These are phyloP conservation scores for Coprinellus micaceus DNA, from an alignment of 768 basidiomycete species.

Conservation along the genomic window DNA sequence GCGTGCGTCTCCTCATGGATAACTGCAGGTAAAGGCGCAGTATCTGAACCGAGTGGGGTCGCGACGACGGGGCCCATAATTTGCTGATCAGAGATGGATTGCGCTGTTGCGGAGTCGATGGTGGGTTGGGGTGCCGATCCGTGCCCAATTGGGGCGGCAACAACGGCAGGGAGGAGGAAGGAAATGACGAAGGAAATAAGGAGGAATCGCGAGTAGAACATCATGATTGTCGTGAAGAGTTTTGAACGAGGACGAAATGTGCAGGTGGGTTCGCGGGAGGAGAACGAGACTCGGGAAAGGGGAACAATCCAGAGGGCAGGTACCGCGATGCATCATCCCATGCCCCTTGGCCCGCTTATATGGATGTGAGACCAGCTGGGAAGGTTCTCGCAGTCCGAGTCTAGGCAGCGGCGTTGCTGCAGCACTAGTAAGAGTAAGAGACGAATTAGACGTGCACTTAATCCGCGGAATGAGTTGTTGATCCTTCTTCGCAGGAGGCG, in stretches of 20 bases:
- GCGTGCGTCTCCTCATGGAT: constrained; percentile 8
- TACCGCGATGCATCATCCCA: not conserved
- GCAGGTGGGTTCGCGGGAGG: not conserved
- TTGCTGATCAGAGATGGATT: not conserved
- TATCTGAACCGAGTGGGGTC: not conserved
- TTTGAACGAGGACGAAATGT: not conserved
- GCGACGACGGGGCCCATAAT: not conserved
- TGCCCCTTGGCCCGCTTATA: not conserved
- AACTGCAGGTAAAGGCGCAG: not conserved
- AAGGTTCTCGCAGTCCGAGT: not conserved
- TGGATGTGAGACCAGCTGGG: not conserved
- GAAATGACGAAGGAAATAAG: constrained; percentile 5
- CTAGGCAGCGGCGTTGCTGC: not conserved
- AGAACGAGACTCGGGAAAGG: not conserved
- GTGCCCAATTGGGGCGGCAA: constrained; percentile 8
- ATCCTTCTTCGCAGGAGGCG: constrained; percentile 6
- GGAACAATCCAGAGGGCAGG: not conserved
- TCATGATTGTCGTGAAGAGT: not conserved
- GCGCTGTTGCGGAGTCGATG: not conserved
- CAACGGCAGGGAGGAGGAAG: constrained; percentile 1
- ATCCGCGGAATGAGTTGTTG: constrained; percentile 5
- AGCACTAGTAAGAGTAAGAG: not conserved
- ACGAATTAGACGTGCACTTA: not conserved
- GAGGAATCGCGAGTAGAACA: constrained; percentile 10
- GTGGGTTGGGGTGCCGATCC: not conserved